These are phyloP conservation scores for Curvularia sp. DNA, from an alignment of 2,329 filamentous ascomycete species.

Conservation along the genomic window DNA sequence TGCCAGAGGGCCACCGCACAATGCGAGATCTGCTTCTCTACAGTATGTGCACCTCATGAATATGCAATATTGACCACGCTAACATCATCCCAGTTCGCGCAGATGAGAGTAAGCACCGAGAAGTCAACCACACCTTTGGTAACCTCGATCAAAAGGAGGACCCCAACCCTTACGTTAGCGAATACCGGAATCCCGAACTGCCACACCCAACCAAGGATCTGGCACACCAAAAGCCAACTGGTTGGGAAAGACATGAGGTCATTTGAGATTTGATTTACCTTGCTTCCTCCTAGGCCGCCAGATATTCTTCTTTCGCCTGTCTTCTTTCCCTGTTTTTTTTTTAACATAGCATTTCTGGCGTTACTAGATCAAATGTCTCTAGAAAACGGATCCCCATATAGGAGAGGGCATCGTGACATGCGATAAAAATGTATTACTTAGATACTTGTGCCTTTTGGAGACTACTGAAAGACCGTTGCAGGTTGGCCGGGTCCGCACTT, in stretches of 20 bases:
- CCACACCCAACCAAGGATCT: slow-evolving; percentile 75
- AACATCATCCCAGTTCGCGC: slow-evolving; percentile 39
- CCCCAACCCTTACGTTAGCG: slow-evolving; percentile 88
- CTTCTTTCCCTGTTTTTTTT: slow-evolving; percentile 17
- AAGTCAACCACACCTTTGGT: slow-evolving; percentile 93
- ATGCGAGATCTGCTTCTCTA: slow-evolving; percentile 91
- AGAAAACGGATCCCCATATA: slow-evolving; percentile 13
- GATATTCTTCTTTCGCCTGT: neutral
- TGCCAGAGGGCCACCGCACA: slow-evolving; percentile 80
- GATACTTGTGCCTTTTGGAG: slow-evolving; percentile 10
- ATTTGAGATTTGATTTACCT: slow-evolving; percentile 28
- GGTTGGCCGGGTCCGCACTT: slow-evolving; percentile 10
- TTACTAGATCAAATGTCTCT: slow-evolving; percentile 7
- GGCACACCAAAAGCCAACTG: slow-evolving; percentile 68
- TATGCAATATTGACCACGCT: slow-evolving; percentile 10
- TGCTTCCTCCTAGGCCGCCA: neutral
- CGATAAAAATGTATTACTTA: slow-evolving; percentile 6
- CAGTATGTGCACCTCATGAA: slow-evolving; percentile 61
- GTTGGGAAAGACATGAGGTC: slow-evolving; percentile 80
- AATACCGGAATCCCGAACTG: slow-evolving; percentile 73
- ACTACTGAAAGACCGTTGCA: neutral
- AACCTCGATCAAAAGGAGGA: slow-evolving; percentile 86
- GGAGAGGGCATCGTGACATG: neutral
- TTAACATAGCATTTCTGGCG: slow-evolving; percentile 15
- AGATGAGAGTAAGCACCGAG: slow-evolving; percentile 68